These are phyloP conservation scores for Colletotrichum liriopes DNA, from an alignment of 2,329 filamentous ascomycete species.

Conservation along the genomic window DNA sequence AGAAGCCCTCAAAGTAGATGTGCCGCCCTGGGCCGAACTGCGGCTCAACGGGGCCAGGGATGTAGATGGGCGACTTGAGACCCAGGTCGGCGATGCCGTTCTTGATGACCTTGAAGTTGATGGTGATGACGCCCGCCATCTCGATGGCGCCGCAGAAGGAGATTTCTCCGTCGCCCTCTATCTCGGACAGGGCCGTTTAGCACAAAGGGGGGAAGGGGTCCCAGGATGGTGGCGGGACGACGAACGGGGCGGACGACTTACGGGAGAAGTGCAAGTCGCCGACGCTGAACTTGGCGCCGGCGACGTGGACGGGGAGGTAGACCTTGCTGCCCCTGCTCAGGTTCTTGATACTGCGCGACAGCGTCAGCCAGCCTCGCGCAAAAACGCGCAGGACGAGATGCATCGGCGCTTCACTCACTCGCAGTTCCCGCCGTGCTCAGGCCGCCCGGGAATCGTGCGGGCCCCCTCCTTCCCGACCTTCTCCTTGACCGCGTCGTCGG, in stretches of 20 bases:
- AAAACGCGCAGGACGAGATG: not conserved
- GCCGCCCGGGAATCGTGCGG: conserved; percentile 86
- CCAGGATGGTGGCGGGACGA: not conserved
- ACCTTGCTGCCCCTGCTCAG: conserved; percentile 84
- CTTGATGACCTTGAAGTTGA: conserved; percentile 92
- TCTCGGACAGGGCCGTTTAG: conserved; percentile 1
- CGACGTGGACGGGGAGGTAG: conserved; percentile 89
- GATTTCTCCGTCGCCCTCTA: conserved; percentile 90
- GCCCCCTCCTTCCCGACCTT: conserved; percentile 86
- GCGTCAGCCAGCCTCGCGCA: conserved; percentile 27
- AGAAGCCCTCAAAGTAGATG: conserved; percentile 92
- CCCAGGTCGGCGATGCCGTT: conserved; percentile 81
- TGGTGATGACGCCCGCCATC: conserved; percentile 92
- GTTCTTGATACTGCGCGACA: conserved; percentile 77
- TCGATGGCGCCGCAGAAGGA: conserved; percentile 93
- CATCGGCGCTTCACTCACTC: conserved; percentile 62
- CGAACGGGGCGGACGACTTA: conserved; percentile 49
- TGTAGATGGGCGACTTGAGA: conserved; percentile 88
- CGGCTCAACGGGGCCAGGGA: conserved; percentile 89
- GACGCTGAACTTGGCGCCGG: conserved; percentile 90
- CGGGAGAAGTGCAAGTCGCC: conserved; percentile 89
- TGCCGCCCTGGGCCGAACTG: conserved; percentile 87
- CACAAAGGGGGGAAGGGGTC: not conserved
- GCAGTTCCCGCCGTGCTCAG: conserved; percentile 92
- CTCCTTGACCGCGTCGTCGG: conserved; percentile 69